These are phyloP conservation scores for Globisporangium radiosum DNA, from an alignment of 352 stramenopile genomes.

Conservation along the genomic window DNA sequence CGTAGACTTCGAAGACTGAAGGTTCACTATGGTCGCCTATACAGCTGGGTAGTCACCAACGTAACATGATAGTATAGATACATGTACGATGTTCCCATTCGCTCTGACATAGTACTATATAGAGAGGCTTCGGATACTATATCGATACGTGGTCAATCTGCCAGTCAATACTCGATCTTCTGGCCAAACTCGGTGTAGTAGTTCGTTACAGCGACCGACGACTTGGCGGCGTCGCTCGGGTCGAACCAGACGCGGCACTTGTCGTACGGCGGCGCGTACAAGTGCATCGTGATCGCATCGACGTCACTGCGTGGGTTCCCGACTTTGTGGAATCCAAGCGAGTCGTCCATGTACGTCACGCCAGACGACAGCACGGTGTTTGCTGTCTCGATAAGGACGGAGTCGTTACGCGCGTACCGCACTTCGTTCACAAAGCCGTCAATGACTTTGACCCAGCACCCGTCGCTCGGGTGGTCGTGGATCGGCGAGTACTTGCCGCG, in stretches of 20 bases:
- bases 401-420: conserved; percentile 60
- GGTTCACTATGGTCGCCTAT: no score
- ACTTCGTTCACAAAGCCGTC: conserved; percentile 87
- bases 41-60: no score
- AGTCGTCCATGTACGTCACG: conserved; percentile 90
- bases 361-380: conserved; percentile 54
- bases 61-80: no score
- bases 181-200: conserved; percentile 82
- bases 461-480: conserved; percentile 86
- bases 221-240: conserved; percentile 43
- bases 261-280: conserved; percentile 91
- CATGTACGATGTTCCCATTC: no score
- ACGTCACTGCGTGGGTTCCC: conserved; percentile 57
- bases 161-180: conserved; percentile 21
- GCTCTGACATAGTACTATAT: no score
- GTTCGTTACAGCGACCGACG: conserved; percentile 62
- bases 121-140: no score
- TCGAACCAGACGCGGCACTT: conserved; percentile 88
- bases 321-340: conserved; percentile 90
- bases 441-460: conserved; percentile 79
- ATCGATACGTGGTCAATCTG: no score
- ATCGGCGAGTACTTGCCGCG: conserved; percentile 67
- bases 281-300: conserved; percentile 90
- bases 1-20: conserved; percentile 4
- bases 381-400: conserved; percentile 46